Evolutionary conservation across 1,284 basidiomycete species (phyloP).

Genomic region (Cutaneotrichosporon sp.): DNA sequence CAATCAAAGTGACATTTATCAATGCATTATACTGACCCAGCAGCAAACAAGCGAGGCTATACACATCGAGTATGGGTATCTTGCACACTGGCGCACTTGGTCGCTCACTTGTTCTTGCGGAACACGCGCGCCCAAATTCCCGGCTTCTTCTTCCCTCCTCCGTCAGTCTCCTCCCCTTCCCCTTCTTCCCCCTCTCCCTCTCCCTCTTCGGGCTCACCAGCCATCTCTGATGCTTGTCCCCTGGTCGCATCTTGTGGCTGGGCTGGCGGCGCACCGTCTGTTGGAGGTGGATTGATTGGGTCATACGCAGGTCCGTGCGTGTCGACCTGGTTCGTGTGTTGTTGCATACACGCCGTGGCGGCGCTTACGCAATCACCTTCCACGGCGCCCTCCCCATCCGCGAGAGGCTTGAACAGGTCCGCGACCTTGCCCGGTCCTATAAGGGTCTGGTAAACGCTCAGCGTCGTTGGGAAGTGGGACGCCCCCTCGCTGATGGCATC

Average conservation of each 20-base stretch:
- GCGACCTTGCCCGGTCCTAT: constrained; percentile 17
- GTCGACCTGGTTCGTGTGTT: constrained; percentile 17
- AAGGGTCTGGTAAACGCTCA: constrained; percentile 17
- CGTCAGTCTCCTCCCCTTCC: background rate
- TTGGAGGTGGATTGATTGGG: background rate
- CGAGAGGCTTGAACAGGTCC: constrained; percentile 19
- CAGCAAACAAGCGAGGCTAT: background rate
- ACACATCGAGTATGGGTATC: background rate
- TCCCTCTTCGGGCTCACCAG: background rate
- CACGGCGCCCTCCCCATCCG: background rate
- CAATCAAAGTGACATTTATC: background rate
- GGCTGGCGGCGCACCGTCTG: background rate
- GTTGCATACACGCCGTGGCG: constrained; percentile 11
- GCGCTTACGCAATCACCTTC: constrained; percentile 5
- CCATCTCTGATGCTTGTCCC: background rate
- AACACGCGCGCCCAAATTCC: constrained; percentile 10
- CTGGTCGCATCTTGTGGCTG: background rate
- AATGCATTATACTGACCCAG: constrained; percentile 2
- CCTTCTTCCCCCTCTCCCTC: background rate
- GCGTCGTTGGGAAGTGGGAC: constrained; percentile 21
- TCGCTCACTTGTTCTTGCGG: constrained; percentile 10
- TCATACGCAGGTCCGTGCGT: constrained; percentile 1
- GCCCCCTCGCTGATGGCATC: constrained; percentile 24
- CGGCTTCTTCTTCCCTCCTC: constrained; percentile 12
- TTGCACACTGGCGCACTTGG: background rate